Evolutionary conservation across 768 basidiomycete genomes (phyloP).

Genomic region (Clitopilus hobsonii): DNA sequence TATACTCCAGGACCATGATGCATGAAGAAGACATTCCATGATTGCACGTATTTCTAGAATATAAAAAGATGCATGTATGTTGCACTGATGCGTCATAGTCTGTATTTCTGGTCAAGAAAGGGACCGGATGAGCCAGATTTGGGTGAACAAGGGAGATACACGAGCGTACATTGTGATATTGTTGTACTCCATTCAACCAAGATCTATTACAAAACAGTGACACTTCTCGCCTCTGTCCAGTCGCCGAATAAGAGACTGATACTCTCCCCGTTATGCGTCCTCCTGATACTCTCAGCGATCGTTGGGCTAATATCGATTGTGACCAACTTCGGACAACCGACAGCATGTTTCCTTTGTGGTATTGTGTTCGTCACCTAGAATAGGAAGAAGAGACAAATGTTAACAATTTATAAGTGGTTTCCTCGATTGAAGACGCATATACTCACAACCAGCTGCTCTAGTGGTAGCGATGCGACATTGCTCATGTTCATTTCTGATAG

Average conservation of each 20-base stretch:
- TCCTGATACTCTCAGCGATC: conserved; percentile 92
- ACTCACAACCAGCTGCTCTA: conserved; percentile 84
- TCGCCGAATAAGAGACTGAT: conserved; percentile 86
- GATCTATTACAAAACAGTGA: conserved; percentile 29
- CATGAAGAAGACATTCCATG: too few relatives aligned
- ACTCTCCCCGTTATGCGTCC: conserved; percentile 92
- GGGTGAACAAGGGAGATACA: too few relatives aligned
- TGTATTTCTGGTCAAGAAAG: too few relatives aligned
- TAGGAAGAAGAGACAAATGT: neutral
- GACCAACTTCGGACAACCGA: conserved; percentile 67
- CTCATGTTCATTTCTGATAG: conserved; percentile 74
- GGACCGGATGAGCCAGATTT: too few relatives aligned
- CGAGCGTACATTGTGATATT: too few relatives aligned
- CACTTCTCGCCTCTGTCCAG: conserved; percentile 54
- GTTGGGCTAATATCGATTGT: conserved; percentile 89
- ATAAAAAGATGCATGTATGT: too few relatives aligned
- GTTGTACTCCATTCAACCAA: conserved; percentile 7
- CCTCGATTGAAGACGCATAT: too few relatives aligned
- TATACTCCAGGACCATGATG: too few relatives aligned
- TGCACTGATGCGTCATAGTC: too few relatives aligned
- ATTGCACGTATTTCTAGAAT: too few relatives aligned
- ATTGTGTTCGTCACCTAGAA: conserved; percentile 86
- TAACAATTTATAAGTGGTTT: too few relatives aligned
- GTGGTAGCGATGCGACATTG: conserved; percentile 62
- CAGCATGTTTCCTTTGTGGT: conserved; percentile 71